Conservation (phyloP, 805 yeast species). For the Lipomyces chichibuensis region DNA sequence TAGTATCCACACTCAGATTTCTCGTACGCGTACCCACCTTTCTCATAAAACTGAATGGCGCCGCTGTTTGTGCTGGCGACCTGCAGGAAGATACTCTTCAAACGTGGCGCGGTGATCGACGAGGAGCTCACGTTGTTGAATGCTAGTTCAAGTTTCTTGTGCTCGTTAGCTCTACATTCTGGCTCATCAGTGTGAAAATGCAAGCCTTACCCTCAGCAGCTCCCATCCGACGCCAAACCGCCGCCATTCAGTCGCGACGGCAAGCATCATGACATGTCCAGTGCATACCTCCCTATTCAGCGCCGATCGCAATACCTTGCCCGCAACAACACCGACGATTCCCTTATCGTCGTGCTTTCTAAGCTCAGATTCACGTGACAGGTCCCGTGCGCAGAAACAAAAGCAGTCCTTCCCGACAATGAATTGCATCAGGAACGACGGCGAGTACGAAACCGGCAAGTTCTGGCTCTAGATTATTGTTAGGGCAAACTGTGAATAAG, state of each 20-base stretch:
- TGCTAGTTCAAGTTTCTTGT: constrained; percentile 9
- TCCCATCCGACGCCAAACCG: constrained; percentile 24
- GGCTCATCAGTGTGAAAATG: neutral
- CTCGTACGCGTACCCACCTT: constrained; percentile 19
- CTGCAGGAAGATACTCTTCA: constrained; percentile 14
- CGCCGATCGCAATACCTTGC: constrained; percentile 10
- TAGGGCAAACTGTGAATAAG: neutral
- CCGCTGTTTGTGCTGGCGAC: constrained; percentile 20
- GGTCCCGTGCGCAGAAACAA: constrained; percentile 14
- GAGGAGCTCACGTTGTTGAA: neutral
- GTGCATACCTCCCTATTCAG: neutral
- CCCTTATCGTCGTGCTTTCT: neutral
- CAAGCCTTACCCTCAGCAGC: constrained; percentile 18
- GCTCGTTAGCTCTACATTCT: neutral
- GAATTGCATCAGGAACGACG: constrained; percentile 28
- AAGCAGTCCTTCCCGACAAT: constrained; percentile 14
- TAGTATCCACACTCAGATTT: constrained; percentile 21
- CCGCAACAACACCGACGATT: constrained; percentile 27
- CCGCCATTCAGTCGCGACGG: constrained; percentile 24
- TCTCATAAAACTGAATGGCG: constrained; percentile 24
- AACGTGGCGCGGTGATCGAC: neutral
- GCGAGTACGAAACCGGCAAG: constrained; percentile 22
- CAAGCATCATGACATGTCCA: constrained; percentile 33
- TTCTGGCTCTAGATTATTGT: constrained; percentile 9
- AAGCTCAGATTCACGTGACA: neutral